Percentiles rank a stretch among this genome's conserved stretches.
Evolutionary conservation across 805 yeast species (phyloP).

Genomic region (Metschnikowia chrysomelidarum): DNA sequence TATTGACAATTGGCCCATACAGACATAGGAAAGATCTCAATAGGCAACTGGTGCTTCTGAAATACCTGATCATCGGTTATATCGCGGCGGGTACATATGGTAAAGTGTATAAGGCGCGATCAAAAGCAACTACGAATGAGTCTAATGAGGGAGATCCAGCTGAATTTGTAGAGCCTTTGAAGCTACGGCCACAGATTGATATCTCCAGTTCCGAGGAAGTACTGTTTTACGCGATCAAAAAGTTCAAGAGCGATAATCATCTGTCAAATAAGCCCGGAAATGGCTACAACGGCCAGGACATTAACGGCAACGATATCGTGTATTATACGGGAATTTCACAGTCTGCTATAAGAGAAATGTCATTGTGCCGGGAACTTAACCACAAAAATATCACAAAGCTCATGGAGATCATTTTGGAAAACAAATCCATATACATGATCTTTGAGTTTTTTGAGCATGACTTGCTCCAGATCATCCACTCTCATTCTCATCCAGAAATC

Average conservation of each 20-base stretch:
- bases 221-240: slow-evolving; percentile 79
- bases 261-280: slow-evolving; percentile 27
- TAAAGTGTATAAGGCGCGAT: slow-evolving; percentile 84
- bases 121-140: slow-evolving; percentile 24
- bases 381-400: slow-evolving; percentile 79
- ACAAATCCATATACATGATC: slow-evolving; percentile 88
- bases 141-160: slow-evolving; percentile 14
- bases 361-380: slow-evolving; percentile 81
- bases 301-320: slow-evolving; percentile 77
- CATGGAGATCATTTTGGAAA: slow-evolving; percentile 81
- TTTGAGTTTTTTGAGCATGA: slow-evolving; percentile 97
- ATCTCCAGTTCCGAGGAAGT: slow-evolving; percentile 11
- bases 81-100: slow-evolving; percentile 99
- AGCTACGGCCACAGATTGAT: slow-evolving; percentile 2
- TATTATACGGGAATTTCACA: slow-evolving; percentile 96
- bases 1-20: slow-evolving; percentile 43
- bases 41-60: slow-evolving; percentile 73
- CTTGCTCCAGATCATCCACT: slow-evolving; percentile 87
- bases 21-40: slow-evolving; percentile 56
- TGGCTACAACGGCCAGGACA: slow-evolving; percentile 34
- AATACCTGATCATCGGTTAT: slow-evolving; percentile 87
- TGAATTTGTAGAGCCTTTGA: slow-evolving; percentile 7
- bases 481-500: slow-evolving; percentile 86
- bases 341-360: slow-evolving; percentile 94
- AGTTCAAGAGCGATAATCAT: slow-evolving; percentile 80